These are phyloP conservation scores for Nothomitra cinnamomea DNA, from an alignment of 2,329 filamentous ascomycete species.

Conservation along the genomic window DNA sequence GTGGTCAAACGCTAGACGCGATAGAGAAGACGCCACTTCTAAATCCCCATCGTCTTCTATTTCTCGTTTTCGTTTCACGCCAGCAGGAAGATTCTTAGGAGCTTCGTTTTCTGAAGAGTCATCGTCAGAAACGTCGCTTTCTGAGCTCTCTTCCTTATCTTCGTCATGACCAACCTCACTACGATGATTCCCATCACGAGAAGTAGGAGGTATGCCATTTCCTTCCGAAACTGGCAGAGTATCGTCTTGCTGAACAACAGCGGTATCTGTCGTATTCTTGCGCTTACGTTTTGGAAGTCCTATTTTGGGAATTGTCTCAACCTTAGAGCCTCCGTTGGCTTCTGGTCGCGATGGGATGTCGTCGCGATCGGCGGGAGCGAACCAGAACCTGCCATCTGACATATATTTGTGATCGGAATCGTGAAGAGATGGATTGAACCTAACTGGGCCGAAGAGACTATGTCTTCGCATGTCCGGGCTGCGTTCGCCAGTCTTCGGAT, in stretches of 20 bases:
- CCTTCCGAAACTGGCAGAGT: background rate
- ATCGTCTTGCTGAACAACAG: background rate
- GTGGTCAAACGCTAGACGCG: conserved; percentile 11
- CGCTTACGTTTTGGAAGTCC: background rate
- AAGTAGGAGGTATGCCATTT: background rate
- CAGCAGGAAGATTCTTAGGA: conserved; percentile 28
- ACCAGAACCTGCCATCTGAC: conserved; percentile 25
- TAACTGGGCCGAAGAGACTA: conserved; percentile 33
- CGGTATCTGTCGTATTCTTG: background rate
- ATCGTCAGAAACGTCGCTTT: conserved; percentile 12
- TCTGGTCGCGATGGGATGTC: background rate
- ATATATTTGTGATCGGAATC: conserved; percentile 36
- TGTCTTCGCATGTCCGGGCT: conserved; percentile 13
- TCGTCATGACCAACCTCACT: background rate
- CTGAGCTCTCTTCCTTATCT: background rate
- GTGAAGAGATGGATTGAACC: conserved; percentile 31
- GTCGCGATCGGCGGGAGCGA: background rate
- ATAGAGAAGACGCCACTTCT: conserved; percentile 16
- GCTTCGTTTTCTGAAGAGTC: conserved; percentile 32
- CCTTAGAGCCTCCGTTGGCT: background rate
- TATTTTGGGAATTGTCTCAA: background rate
- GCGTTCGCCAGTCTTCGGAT: background rate
- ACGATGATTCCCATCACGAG: background rate
- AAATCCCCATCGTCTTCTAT: conserved; percentile 12
- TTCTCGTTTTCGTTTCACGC: conserved; percentile 18